Evolutionary conservation across 116 monocot species (phyloP).

Genomic region (Phalaenopsis hybrid): DNA sequence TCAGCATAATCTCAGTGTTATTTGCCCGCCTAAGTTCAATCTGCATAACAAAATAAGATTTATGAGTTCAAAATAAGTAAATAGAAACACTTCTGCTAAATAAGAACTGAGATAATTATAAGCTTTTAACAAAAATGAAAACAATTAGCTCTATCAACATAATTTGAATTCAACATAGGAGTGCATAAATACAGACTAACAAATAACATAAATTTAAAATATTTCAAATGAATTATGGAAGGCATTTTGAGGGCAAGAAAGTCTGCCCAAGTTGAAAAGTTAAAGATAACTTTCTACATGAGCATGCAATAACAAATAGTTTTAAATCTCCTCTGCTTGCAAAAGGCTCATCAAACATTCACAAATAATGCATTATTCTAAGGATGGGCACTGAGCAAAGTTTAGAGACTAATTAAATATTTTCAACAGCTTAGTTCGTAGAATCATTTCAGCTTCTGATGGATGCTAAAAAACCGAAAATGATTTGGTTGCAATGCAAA

Average conservation of each 20-base stretch:
- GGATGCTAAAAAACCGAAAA: no score
- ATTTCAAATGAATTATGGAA: no score
- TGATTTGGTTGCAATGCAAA: no score
- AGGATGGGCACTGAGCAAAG: not conserved
- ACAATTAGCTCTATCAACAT: not conserved
- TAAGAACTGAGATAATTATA: not conserved
- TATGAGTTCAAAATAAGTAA: conserved; percentile 12
- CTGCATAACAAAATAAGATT: conserved; percentile 19
- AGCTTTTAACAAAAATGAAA: not conserved
- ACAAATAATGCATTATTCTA: not conserved
- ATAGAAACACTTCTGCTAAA: not conserved
- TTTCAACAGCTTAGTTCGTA: no score
- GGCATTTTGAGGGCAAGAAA: no score
- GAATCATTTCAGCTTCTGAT: no score
- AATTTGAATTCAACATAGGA: not conserved
- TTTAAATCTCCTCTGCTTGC: not conserved
- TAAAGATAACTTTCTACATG: no score
- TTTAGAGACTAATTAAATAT: not conserved
- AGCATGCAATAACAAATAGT: not conserved
- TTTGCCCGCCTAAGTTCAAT: conserved; percentile 59
- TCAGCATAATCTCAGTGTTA: conserved; percentile 67
- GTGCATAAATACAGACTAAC: not conserved
- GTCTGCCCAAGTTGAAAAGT: no score
- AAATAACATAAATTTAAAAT: no score
- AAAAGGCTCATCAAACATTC: not conserved